Conservation (phyloP, 495 filamentous ascomycete genomes). For the Penicillium simplicissimum region DNA sequence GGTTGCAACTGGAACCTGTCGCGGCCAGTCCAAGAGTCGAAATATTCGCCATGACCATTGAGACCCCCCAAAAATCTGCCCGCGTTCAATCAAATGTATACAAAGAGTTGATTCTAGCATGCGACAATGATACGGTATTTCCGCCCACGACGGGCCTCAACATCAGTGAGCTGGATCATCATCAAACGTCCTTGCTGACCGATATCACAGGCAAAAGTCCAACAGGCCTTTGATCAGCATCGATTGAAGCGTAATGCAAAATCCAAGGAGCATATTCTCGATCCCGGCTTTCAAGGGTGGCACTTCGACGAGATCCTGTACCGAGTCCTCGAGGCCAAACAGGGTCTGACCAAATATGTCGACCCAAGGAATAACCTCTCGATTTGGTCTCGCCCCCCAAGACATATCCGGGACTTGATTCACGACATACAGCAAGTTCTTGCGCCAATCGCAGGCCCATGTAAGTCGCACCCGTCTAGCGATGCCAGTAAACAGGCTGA, state of each 20-base stretch:
- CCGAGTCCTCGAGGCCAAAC: slow-evolving; percentile 48
- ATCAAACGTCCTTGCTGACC: slow-evolving; percentile 1
- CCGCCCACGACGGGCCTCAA: too few species aligned
- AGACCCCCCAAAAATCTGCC: slow-evolving; percentile 1
- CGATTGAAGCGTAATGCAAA: slow-evolving; percentile 70
- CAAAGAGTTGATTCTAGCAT: slow-evolving; percentile 66
- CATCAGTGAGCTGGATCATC: too few species aligned
- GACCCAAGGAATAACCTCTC: slow-evolving; percentile 81
- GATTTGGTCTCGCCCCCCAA: slow-evolving; percentile 83
- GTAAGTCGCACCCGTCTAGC: slow-evolving; percentile 49
- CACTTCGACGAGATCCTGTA: slow-evolving; percentile 73
- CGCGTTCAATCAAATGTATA: slow-evolving; percentile 64
- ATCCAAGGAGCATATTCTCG: slow-evolving; percentile 67
- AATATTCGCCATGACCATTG: slow-evolving; percentile 27
- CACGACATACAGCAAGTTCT: slow-evolving; percentile 67
- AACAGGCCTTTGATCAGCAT: slow-evolving; percentile 70
- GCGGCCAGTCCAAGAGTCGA: background rate
- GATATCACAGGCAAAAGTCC: slow-evolving; percentile 61
- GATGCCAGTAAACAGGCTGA: slow-evolving; percentile 4
- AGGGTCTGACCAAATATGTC: slow-evolving; percentile 50
- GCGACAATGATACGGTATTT: slow-evolving; percentile 58
- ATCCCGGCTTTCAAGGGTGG: slow-evolving; percentile 66
- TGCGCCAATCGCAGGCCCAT: slow-evolving; percentile 54
- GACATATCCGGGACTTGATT: slow-evolving; percentile 64
- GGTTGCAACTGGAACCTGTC: too few species aligned